Conservation (phyloP, 2,329 filamentous ascomycete species). For the Exophiala sp. region DNA sequence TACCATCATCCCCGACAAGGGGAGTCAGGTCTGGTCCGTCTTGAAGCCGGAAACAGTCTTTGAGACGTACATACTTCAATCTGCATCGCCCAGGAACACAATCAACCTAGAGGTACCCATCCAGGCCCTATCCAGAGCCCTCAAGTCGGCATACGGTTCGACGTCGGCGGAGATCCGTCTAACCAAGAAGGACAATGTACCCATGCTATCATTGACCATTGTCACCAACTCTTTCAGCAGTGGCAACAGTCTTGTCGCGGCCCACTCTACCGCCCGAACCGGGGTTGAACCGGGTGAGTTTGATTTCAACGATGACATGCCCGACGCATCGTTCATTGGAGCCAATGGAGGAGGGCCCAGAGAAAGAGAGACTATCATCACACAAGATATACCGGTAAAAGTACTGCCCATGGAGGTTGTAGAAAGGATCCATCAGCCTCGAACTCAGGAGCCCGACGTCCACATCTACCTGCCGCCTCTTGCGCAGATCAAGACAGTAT, state of each 20-base stretch:
- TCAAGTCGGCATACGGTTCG: slow-evolving; percentile 78
- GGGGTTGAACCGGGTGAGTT: slow-evolving; percentile 22
- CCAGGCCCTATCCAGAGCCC: slow-evolving; percentile 78
- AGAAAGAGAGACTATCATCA: slow-evolving; percentile 85
- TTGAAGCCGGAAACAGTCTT: slow-evolving; percentile 71
- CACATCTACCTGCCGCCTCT: slow-evolving; percentile 86
- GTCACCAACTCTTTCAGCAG: slow-evolving; percentile 62
- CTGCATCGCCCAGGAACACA: slow-evolving; percentile 71
- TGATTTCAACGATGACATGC: slow-evolving; percentile 34
- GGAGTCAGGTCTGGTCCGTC: slow-evolving; percentile 93
- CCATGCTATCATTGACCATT: slow-evolving; percentile 84
- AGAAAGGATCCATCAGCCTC: slow-evolving; percentile 89
- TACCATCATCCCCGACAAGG: slow-evolving; percentile 89
- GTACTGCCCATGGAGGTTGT: slow-evolving; percentile 78
- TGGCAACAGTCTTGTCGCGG: slow-evolving; percentile 43
- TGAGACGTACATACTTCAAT: slow-evolving; percentile 81
- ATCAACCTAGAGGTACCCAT: slow-evolving; percentile 96
- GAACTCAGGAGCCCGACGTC: slow-evolving; percentile 83
- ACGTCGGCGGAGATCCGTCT: slow-evolving; percentile 77
- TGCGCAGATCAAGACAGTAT: slow-evolving; percentile 84
- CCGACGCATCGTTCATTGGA: slow-evolving; percentile 41
- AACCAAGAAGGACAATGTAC: slow-evolving; percentile 84
- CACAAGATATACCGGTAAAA: slow-evolving; percentile 91
- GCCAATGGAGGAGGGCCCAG: slow-evolving; percentile 50
- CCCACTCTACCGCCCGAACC: slow-evolving; percentile 26